Evolutionary conservation across 352 stramenopile species (phyloP).

Genomic region (Globisporangium viniferum): DNA sequence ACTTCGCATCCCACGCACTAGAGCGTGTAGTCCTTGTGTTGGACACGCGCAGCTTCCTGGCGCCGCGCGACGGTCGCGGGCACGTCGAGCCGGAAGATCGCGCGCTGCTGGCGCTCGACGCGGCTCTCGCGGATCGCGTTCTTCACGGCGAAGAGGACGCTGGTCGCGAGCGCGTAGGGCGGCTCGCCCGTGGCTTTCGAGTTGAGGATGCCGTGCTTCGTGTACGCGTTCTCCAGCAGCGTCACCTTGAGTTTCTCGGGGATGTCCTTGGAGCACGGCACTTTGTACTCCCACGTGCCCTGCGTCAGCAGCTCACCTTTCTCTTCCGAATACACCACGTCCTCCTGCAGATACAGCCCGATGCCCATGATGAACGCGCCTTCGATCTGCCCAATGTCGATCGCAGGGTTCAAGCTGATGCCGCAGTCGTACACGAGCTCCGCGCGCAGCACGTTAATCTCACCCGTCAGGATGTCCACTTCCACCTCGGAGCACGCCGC

Average conservation of each 20-base stretch:
- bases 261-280: conserved; percentile 96
- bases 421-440: conserved; percentile 92
- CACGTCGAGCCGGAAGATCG: conserved; percentile 41
- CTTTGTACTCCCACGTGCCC: conserved; percentile 96
- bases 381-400: conserved; percentile 98
- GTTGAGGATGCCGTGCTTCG: conserved; percentile 93
- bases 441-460: conserved; percentile 81
- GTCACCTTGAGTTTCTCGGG: conserved; percentile 94
- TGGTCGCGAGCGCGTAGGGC: conserved; percentile 92
- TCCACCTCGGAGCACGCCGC: conserved; percentile 93
- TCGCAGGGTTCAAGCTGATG: conserved; percentile 94
- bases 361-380: conserved; percentile 96
- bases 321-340: conserved; percentile 92
- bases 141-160: conserved; percentile 95
- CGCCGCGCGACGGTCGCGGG: conserved; percentile 38
- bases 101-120: conserved; percentile 46
- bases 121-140: conserved; percentile 89
- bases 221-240: conserved; percentile 91
- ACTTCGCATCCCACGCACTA: not conserved
- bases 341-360: conserved; percentile 92
- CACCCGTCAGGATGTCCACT: conserved; percentile 94
- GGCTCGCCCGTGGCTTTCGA: conserved; percentile 96
- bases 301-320: conserved; percentile 90
- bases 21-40: conserved; percentile 23
- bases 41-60: conserved; percentile 31